phyloP scores from a whole-genome alignment of 306 rosid species.

The Acacia acuminata region DNA sequence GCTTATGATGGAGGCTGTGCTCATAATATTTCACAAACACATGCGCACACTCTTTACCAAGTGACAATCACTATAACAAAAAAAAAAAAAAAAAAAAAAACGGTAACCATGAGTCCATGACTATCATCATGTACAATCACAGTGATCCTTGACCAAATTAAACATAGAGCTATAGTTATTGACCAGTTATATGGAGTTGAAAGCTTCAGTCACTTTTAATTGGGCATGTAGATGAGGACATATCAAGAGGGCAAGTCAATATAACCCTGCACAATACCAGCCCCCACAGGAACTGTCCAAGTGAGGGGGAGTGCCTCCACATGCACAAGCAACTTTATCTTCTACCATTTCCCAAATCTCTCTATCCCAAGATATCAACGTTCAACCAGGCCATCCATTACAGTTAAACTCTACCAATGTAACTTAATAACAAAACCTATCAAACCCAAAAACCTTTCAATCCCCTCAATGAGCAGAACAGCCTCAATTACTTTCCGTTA shows the following conservation, averaged over 20 bases:
- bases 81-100: too few relatives aligned
- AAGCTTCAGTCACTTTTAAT: not conserved
- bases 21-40: not conserved
- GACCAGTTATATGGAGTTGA: not conserved
- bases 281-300: not conserved
- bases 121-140: not conserved
- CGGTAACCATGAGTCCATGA: not conserved
- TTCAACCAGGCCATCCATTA: not conserved
- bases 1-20: not conserved
- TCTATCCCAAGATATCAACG: not conserved
- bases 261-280: not conserved
- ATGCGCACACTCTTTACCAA: not conserved
- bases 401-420: not conserved
- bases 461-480: slow-evolving; percentile 15
- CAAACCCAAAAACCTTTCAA: slow-evolving; percentile 16
- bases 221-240: not conserved
- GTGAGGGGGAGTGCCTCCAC: slow-evolving; percentile 1
- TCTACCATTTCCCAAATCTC: not conserved
- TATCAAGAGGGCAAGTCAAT: not conserved
- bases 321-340: slow-evolving; percentile 23
- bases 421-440: slow-evolving; percentile 10
- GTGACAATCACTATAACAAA: not conserved
- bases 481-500: not conserved
- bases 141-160: not conserved
- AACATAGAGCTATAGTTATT: not conserved